Base-by-base conservation (phyloP, 352 stramenopile species). In the Pythium myriotylum region DNA sequence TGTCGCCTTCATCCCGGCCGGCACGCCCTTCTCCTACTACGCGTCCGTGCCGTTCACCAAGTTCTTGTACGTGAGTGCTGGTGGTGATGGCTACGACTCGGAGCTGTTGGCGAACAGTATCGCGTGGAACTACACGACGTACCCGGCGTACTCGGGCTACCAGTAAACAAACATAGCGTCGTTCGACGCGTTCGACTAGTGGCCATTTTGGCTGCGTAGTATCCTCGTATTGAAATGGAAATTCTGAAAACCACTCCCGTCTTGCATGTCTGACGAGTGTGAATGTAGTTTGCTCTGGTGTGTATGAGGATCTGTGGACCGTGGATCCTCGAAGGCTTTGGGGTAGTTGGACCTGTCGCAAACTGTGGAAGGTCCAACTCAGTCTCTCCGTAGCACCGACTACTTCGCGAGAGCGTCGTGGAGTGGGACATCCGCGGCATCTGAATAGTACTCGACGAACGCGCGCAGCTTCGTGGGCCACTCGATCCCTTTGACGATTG, bases 51-150 rank as follows among this genome's bases (percentile, higher is more conserved):
- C 76, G 14, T 72, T 81, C 51, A 84, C 75, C 58, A 84, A 84
- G 68, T 80, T 84, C 27, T 61, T 81, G 33, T 85, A 82, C 61
- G 76, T 85, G 41, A 81, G 76, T 54, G 76, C 54, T 3, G 76
- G 76, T 0, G 68, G 51, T 41, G 71, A 85, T 42, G 76, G 73
- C n/a, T 73, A 82, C 10, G 73, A 82, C 49, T 59, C 67, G 39
- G 73, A 80, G 9, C 51, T 84, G 47, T 62, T 81, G n/a, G 71
- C 69, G 54, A 78, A 72, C 40, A 84, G 68, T 55, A 42, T 68
- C 49, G 58, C 73, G 40, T 85, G 74, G 71, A 68, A 72, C 49
- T 82, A 79, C 59, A 66, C 71, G 35, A 73, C 53, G 9, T 82
- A 84, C 62, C 76, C 76, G 24, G 59, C 73, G 40, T 71, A 79